Conservation (phyloP, 148 eudicot species). For the Rhododendron ovatum region DNA sequence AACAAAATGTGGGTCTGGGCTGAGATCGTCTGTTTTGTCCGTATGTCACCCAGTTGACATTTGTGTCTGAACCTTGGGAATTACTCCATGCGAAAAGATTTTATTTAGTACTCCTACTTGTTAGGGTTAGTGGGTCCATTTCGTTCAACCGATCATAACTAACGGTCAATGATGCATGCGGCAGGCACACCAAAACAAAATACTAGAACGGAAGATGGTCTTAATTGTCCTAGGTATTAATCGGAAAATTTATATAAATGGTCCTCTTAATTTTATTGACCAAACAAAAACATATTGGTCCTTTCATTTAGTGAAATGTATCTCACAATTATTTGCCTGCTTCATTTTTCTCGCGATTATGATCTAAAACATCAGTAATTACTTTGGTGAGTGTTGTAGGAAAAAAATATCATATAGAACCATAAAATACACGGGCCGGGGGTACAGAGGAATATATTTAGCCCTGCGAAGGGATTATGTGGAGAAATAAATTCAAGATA, state of each 20-base stretch:
- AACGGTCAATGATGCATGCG: not conserved
- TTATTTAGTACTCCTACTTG: no score
- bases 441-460: no score
- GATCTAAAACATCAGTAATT: no score
- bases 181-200: not conserved
- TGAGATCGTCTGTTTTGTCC: not conserved
- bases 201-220: not conserved
- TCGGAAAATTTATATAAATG: no score
- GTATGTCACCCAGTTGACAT: not conserved
- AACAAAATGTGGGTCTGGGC: not conserved
- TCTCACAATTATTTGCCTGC: not conserved
- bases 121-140: not conserved
- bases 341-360: no score
- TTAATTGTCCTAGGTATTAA: no score
- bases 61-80: not conserved
- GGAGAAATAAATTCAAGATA: no score
- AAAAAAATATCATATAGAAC: no score
- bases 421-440: no score
- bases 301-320: not conserved
- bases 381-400: not conserved
- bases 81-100: no score
- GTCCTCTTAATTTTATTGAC: not conserved
- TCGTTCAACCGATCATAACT: not conserved
- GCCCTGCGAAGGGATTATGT: no score
- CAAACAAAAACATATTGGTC: not conserved